Evolutionary conservation across 352 stramenopile genomes (phyloP), one percentile per base, ranked within the genome.

Genomic region (Phytophthora brassicae): DNA sequence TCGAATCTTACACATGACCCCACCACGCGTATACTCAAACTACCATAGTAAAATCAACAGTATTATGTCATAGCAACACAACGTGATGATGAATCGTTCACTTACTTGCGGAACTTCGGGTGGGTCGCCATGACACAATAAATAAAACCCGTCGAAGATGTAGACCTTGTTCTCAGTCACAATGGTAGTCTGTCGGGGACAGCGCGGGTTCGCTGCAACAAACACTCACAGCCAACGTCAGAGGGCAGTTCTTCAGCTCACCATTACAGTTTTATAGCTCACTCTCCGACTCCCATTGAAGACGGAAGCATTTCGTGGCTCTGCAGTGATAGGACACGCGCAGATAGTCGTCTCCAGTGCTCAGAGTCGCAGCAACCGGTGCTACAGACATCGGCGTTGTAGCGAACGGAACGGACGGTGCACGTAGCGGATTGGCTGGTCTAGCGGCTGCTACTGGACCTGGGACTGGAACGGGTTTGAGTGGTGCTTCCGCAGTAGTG

Each of bases 121-220:
- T 8, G 77, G 72, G 3, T 88, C 69, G 29, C 76, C 69, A 20
- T 94, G 85, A 38, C 75, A 92, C 14, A 95, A 70, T 51, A 95
- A 56, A 72, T 90, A 94, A 58, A 94, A 94, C 31, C 87, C 87
- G 46, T 95, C 87, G 49, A 95, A 95, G 23, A 93, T 58, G 56
- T 91, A 92, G 20, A 89, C 68, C 23, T 71, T 70, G 26, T 75
- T 69, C 16, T 83, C 72, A n/a, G 84, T 71, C 26, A 81, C 66
- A 35, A 94, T 79, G 14, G 80, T 80, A 17, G 87, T 94, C 74
- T 92, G 90, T 19, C 64, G 76, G 8, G 63, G 54, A 48, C 79
- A 92, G 23, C 85, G 81, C 39, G 85, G 85, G 51, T 94, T 94
- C 66, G 91, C 85, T 94, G 38, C 22, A 45, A 41, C n/a, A 28